A percentile compares a stretch with the other conserved stretches of the same genome.
Conservation (phyloP, 495 filamentous ascomycete genomes). For the Thozetella sp. region DNA sequence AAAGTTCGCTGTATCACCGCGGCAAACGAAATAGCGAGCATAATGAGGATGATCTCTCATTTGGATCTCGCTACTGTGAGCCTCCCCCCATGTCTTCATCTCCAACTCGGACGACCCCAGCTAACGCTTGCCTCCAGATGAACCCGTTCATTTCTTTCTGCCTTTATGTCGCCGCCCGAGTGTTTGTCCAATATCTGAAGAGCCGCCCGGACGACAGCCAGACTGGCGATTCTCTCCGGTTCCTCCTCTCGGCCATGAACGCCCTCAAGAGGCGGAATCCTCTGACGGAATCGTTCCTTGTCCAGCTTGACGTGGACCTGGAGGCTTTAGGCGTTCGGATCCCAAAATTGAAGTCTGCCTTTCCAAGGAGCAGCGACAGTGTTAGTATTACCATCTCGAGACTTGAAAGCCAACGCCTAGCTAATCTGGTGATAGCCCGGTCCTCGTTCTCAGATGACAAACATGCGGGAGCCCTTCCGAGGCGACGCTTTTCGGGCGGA, state of each 20-base stretch:
- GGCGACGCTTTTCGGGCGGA: neutral
- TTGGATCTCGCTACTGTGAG: conserved; percentile 82
- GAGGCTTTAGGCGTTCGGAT: conserved; percentile 62
- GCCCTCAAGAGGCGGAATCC: conserved; percentile 87
- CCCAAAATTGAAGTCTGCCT: conserved; percentile 51
- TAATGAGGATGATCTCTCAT: conserved; percentile 95
- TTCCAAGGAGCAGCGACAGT: conserved; percentile 49
- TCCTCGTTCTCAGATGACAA: neutral
- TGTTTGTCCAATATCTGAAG: conserved; percentile 95
- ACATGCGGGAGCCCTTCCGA: neutral
- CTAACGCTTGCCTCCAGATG: conserved; percentile 59
- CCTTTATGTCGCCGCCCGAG: conserved; percentile 89
- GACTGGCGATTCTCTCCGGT: conserved; percentile 80
- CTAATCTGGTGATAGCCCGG: conserved; percentile 12
- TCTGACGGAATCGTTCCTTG: conserved; percentile 91
- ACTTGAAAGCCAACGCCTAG: neutral
- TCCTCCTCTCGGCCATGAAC: conserved; percentile 86
- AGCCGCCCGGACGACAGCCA: conserved; percentile 83
- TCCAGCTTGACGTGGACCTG: conserved; percentile 91
- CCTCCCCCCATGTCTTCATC: conserved; percentile 7
- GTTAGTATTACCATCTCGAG: conserved; percentile 32
- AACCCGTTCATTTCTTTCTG: conserved; percentile 97
- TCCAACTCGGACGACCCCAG: neutral
- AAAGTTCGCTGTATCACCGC: conserved; percentile 92
- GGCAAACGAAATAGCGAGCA: conserved; percentile 91